These are phyloP conservation scores for Trametes cubensis DNA, from an alignment of 768 basidiomycete genomes.

Conservation along the genomic window DNA sequence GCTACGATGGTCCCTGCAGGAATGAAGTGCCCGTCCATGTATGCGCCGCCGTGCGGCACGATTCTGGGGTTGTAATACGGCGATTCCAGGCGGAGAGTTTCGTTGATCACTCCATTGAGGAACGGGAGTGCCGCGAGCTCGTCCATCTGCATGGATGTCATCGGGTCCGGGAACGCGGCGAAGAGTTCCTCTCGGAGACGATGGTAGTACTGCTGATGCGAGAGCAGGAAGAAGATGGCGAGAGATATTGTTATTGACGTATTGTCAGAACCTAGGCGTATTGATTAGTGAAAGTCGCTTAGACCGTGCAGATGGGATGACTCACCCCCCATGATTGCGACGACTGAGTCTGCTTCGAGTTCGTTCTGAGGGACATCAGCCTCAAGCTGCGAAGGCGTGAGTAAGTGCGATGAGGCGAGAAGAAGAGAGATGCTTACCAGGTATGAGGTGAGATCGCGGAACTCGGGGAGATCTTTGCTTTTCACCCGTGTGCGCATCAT, in stretches of 20 bases:
- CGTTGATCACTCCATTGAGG: constrained; percentile 39
- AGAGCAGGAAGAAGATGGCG: constrained; percentile 35
- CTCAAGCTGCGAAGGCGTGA: constrained; percentile 16
- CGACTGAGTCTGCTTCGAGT: constrained; percentile 27
- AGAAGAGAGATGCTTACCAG: constrained; percentile 15
- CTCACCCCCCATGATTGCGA: constrained; percentile 27
- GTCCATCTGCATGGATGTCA: constrained; percentile 17
- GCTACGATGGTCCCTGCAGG: constrained; percentile 37
- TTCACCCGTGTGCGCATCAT: constrained; percentile 24
- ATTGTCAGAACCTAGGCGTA: constrained; percentile 35
- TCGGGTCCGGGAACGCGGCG: constrained; percentile 28
- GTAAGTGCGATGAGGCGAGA: neutral
- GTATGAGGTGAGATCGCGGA: constrained; percentile 24
- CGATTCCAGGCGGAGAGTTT: constrained; percentile 36
- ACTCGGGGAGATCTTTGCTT: constrained; percentile 20
- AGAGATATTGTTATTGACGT: constrained; percentile 30
- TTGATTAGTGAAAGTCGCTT: neutral
- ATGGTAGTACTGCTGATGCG: constrained; percentile 25
- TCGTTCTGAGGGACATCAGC: constrained; percentile 19
- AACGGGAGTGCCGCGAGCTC: constrained; percentile 35
- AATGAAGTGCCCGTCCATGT: constrained; percentile 34
- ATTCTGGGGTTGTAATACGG: constrained; percentile 38
- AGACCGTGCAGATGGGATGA: too few species aligned
- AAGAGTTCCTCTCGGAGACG: constrained; percentile 35
- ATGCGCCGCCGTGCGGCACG: constrained; percentile 32